Evolutionary conservation across 768 basidiomycete genomes (phyloP), one percentile per base, ranked within the genome.

Genomic region (Xanthoconium purpureum): DNA sequence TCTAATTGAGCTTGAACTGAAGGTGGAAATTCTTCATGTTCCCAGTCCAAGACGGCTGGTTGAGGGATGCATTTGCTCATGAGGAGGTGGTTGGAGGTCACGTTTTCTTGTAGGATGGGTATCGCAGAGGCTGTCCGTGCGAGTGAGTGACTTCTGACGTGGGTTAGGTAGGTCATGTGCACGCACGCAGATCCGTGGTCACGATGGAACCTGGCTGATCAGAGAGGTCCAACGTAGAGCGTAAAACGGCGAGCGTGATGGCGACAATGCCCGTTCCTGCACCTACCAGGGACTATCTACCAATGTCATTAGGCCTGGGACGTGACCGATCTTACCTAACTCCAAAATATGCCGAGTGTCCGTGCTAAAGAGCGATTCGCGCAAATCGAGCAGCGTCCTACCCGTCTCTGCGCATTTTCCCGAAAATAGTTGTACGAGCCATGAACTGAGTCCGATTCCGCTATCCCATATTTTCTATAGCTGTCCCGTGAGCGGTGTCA

Each of bases 391-490:
- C 45, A 68, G 56, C 3, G 1, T 1, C 15, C 57, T 54, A 6
- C 40, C 40, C 1, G 15, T 32, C 37, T 35, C 58, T 15, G 47
- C 28, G 0, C 42, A 13, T 6, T 45, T 57, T 46, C 54, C 52
- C 13, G 50, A 51, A 74, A 67, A 60, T 57, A 77, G 71, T 30
- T 56, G 67, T 1, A 81, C 75, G 5, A 96, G 74, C 90, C 90
- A 94, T 3, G 91, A 82, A 55, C 88, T 86, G 18, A 94, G 73
- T 7, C 90, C 93, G 46, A 96, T 79, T 3, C 94, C 94, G 42
- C 93, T 94, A 68, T 96, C 94, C 94, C 94, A 97, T 52, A 96
- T 81, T 92, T 96, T 96, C 94, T 96, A 74, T 29, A 37, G 24
- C 52, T 32, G 9, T 13, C 3, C 18, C 52, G 59, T 60, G 51